Evolutionary conservation across 495 filamentous ascomycete genomes (phyloP).

Genomic region (Viridothelium virens): DNA sequence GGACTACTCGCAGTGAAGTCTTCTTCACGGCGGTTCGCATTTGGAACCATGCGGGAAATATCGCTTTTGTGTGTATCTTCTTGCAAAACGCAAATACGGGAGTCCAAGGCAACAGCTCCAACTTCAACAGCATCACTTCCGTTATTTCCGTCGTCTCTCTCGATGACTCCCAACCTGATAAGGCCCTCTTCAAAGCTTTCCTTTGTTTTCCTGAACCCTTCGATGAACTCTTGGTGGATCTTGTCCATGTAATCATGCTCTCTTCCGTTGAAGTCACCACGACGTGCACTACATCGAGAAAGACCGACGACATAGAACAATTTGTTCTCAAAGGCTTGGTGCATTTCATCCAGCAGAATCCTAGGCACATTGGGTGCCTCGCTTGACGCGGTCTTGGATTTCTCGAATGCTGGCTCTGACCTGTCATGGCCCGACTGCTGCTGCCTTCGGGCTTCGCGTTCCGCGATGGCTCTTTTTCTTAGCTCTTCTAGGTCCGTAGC

Average conservation of each 20-base stretch:
- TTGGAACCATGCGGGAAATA: background rate
- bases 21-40: background rate
- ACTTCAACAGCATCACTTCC: background rate
- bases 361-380: background rate
- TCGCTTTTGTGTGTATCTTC: too few species aligned
- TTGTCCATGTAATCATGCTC: background rate
- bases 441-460: background rate
- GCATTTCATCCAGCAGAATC: background rate
- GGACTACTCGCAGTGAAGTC: background rate
- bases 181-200: background rate
- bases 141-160: background rate
- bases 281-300: background rate
- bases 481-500: background rate
- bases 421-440: background rate
- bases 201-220: background rate
- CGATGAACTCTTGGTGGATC: background rate
- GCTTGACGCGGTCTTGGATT: background rate
- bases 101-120: too few species aligned
- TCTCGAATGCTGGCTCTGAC: background rate
- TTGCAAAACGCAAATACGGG: too few species aligned
- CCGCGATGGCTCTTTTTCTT: background rate
- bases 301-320: background rate
- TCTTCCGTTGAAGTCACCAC: background rate
- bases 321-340: background rate
- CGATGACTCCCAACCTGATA: background rate